Base-by-base conservation (phyloP, 371 early-diverging fungal genomes). In the Syncephalis plumigaleata region DNA sequence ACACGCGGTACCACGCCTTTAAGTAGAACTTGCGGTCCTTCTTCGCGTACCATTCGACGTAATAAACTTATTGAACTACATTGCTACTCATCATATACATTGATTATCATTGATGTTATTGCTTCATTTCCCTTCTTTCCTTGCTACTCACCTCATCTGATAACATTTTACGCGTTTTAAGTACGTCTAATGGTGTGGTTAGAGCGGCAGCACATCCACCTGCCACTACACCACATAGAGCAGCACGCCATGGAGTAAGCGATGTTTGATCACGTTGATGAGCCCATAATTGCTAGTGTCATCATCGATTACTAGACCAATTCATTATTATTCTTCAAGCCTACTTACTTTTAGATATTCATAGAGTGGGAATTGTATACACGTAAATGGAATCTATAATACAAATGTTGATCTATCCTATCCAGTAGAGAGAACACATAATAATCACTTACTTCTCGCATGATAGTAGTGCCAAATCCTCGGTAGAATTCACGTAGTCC, bases 331-430 rank as follows among this genome's bases (percentile, higher is more conserved):
- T 11, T 7, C 44, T 21, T 22, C 16, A 48, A 47, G 13, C n/a
- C 56, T 49, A 16, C 48, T n/a, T 50, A 63, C 60, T 60, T 93
- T 95, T 49, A 92, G 69, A 48, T 72, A 79, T 63, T 95, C 96
- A 57, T 90, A 95, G 24, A 95, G 58, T 1, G 96, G 91, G 60
- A 95, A 95, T 57, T 95, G 96, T 24, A 95, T 80, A 63, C 91
- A 91, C 0, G 91, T 75, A 58, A 95, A 95, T 3, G 96, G 96
- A 48, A 95, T 92, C 68, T 84, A 67, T 1, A 8, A 18, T 18
- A 36, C 22, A 31, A 2, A 16, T 49, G n/a, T 36, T 39, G 9
- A 11, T 11, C 7, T 7, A 7, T 5, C 20, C 5, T 27, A 25
- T 7, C 8, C 8, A 8, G 26, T 45, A 25, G 5, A 45, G 26